phyloP scores from a whole-genome alignment of 2,329 filamentous ascomycete species.

The Thielaviopsis euricoi region DNA sequence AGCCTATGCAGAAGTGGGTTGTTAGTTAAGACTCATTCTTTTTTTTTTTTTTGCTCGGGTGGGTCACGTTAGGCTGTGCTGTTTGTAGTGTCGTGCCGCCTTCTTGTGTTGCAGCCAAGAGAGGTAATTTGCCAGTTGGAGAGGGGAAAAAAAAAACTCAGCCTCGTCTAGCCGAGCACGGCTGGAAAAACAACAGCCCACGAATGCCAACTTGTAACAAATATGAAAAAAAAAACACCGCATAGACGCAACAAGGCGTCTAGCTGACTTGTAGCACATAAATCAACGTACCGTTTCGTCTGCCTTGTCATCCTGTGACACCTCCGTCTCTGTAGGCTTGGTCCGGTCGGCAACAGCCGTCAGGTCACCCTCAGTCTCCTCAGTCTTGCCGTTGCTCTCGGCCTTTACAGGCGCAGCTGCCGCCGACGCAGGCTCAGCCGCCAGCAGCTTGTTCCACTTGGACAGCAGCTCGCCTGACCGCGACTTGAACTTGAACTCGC shows the following conservation, averaged over 20 bases:
- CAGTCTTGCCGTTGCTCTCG: slow-evolving; percentile 19
- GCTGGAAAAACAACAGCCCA: background rate
- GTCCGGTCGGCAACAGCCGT: slow-evolving; percentile 22
- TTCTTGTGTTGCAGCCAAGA: background rate
- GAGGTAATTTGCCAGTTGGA: background rate
- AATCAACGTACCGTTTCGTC: slow-evolving; percentile 16
- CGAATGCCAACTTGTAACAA: no score
- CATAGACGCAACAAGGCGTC: no score
- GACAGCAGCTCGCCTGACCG: slow-evolving; percentile 66
- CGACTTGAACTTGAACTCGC: slow-evolving; percentile 76
- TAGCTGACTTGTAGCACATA: background rate
- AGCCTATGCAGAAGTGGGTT: background rate
- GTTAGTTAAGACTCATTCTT: background rate
- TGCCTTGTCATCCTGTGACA: slow-evolving; percentile 19
- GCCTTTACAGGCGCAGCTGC: slow-evolving; percentile 33
- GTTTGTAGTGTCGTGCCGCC: background rate
- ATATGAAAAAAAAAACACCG: no score
- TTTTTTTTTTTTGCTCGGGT: background rate
- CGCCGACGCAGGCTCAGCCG: slow-evolving; percentile 30
- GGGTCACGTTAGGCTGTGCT: background rate
- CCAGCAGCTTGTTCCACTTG: slow-evolving; percentile 78
- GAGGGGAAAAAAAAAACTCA: slow-evolving; percentile 2
- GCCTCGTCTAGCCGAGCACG: background rate
- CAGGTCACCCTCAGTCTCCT: slow-evolving; percentile 23
- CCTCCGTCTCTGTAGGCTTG: slow-evolving; percentile 17